Evolutionary conservation across 108 stramenopile genomes (phyloP).

Genomic region (Epipyxis sp.): DNA sequence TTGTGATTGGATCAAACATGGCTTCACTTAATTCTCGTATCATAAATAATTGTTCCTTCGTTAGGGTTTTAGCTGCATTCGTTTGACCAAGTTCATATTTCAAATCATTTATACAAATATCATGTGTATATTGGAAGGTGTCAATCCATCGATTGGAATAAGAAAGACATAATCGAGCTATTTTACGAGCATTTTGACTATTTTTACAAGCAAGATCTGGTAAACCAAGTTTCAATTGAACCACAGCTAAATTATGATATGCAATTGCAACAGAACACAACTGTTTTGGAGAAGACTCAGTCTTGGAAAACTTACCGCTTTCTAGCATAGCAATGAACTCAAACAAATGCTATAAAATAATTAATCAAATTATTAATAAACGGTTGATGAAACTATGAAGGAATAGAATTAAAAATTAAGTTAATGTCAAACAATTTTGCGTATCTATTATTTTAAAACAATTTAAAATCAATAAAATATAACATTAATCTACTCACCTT

Average conservation of each 20-base stretch:
- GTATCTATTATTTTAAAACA: too few relatives aligned
- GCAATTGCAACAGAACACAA: slow-evolving; percentile 59
- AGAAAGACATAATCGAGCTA: slow-evolving; percentile 63
- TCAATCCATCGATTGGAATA: slow-evolving; percentile 58
- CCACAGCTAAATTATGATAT: slow-evolving; percentile 67
- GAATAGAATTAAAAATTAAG: too few relatives aligned
- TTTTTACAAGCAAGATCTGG: slow-evolving; percentile 56
- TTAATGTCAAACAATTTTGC: too few relatives aligned
- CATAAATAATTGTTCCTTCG: not conserved
- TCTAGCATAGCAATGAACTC: slow-evolving; percentile 51
- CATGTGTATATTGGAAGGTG: slow-evolving; percentile 59
- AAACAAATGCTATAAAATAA: too few relatives aligned
- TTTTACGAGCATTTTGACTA: slow-evolving; percentile 59
- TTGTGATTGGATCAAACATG: not conserved
- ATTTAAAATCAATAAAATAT: too few relatives aligned
- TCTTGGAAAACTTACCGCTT: slow-evolving; percentile 42
- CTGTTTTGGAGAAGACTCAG: slow-evolving; percentile 48
- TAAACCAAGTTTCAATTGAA: slow-evolving; percentile 49
- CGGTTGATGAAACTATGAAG: too few relatives aligned
- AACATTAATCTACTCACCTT: too few relatives aligned
- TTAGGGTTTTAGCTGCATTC: not conserved
- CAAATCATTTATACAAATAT: slow-evolving; percentile 36
- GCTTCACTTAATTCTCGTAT: not conserved
- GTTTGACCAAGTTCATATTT: not conserved
- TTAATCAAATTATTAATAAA: too few relatives aligned